Base-by-base conservation (phyloP, 2,329 filamentous ascomycete genomes). In the Stachybotrys echinatus region DNA sequence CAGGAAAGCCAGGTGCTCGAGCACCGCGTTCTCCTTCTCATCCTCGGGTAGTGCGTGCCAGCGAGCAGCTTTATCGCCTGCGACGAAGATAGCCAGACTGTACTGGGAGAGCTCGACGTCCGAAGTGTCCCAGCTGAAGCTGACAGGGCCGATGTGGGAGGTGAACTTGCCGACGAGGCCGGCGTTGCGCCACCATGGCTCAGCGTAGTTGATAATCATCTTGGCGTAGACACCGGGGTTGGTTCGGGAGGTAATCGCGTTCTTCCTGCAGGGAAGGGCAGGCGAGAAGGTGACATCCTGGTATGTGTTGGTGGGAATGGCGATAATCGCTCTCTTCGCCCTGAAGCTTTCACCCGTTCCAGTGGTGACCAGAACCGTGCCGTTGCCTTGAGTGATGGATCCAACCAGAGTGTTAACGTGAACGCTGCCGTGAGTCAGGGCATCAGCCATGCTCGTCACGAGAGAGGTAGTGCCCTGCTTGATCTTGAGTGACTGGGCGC, bases 171-270 rank as follows among this genome's bases (percentile, higher is more conserved):
- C 76, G 40, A 67, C 71, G 17, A 73, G 62, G 0, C 69, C 67
- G 1, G 60, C 50, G 0, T 65, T 57, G 1, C 65, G 58, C 79
- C 78, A 81, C 59, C 72, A 80, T 0, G 75, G 71, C 5, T 58
- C 58, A 1, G 60, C 50, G 59, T 73, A 80, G 23, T 71, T 63
- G 10, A 75, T 50, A 6, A 72, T 62, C 2, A 58, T 53, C 50
- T 73, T 73, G 40, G 61, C 64, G 45, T 68, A 71, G 47, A 63
- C 57, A 2, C 70, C 70, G 1, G 64, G 58, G 18, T 56, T 62
- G 5, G 65, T 69, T 8, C 53, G 50, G 1, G 62, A 56, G 1
- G 58, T 55, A 17, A 71, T 48, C 1, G 49, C 50, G 19, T 52
- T 45, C 45, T 70, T 67, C 4, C 47, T 47, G 0, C 38, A 14